These are phyloP conservation scores for Melastoma candidum DNA, from an alignment of 441 rosid genomes.

Conservation along the genomic window DNA sequence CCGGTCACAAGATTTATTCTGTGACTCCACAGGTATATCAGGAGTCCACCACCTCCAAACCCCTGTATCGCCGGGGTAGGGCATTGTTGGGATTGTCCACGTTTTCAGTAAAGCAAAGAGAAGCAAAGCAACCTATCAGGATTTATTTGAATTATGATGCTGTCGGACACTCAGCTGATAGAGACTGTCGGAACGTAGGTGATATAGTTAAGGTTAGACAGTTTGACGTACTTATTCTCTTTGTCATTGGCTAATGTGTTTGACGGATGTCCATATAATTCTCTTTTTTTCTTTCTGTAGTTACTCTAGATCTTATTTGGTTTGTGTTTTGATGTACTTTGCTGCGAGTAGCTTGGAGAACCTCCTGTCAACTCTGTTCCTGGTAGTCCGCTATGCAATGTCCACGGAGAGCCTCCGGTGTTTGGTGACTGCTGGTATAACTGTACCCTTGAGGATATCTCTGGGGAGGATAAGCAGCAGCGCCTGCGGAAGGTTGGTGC, in stretches of 20 bases:
- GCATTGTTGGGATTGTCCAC: constrained; percentile 51
- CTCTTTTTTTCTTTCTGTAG: constrained; percentile 2
- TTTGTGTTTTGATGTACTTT: constrained; percentile 1
- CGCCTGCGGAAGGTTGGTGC: constrained; percentile 77
- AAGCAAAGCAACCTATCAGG: constrained; percentile 79
- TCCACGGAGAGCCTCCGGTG: constrained; percentile 67
- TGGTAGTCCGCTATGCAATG: constrained; percentile 71
- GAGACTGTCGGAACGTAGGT: constrained; percentile 84
- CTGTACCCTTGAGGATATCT: constrained; percentile 85
- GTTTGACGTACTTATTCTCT: background rate
- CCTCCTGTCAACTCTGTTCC: constrained; percentile 45
- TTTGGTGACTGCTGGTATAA: constrained; percentile 97
- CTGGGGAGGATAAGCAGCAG: constrained; percentile 75
- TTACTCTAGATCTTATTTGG: constrained; percentile 15
- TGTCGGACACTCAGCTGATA: constrained; percentile 85
- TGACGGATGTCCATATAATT: constrained; percentile 2
- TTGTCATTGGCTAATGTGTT: background rate
- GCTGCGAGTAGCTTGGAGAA: constrained; percentile 73
- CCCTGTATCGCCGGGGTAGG: constrained; percentile 56
- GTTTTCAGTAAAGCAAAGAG: constrained; percentile 24
- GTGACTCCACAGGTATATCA: constrained; percentile 89
- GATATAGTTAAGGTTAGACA: constrained; percentile 78
- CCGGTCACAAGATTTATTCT: constrained; percentile 74
- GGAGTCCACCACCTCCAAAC: constrained; percentile 28
- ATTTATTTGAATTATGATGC: constrained; percentile 97